phyloP scores from a whole-genome alignment of 1,284 basidiomycete genomes.

The Ceraceosorus bombacis region DNA sequence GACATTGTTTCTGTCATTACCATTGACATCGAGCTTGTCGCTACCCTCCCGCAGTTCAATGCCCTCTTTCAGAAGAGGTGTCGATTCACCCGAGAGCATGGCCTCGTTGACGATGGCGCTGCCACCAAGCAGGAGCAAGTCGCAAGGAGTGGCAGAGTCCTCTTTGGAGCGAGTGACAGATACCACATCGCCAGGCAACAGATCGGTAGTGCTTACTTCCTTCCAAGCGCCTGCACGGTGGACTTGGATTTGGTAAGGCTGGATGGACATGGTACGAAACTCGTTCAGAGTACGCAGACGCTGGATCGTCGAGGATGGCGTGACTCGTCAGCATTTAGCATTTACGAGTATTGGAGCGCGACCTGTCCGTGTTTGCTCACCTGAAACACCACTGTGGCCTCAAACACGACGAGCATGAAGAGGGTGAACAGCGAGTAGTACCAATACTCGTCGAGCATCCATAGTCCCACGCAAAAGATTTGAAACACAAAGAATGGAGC shows the following conservation, averaged over 20 bases:
- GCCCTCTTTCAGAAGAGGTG: slow-evolving; percentile 46
- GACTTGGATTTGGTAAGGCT: slow-evolving; percentile 43
- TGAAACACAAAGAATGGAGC: slow-evolving; percentile 49
- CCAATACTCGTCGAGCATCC: slow-evolving; percentile 49
- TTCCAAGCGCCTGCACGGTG: slow-evolving; percentile 39
- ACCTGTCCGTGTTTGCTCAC: neutral
- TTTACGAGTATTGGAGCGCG: too few relatives aligned
- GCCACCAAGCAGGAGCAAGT: slow-evolving; percentile 38
- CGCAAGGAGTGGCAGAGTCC: slow-evolving; percentile 44
- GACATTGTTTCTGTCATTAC: slow-evolving; percentile 44
- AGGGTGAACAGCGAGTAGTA: slow-evolving; percentile 47
- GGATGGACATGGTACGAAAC: slow-evolving; percentile 48
- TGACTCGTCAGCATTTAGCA: too few relatives aligned
- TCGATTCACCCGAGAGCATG: slow-evolving; percentile 48
- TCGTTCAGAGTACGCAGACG: slow-evolving; percentile 46
- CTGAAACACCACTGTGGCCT: slow-evolving; percentile 44
- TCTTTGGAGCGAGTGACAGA: slow-evolving; percentile 45
- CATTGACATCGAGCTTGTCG: slow-evolving; percentile 44
- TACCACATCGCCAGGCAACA: slow-evolving; percentile 46
- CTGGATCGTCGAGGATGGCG: slow-evolving; percentile 17
- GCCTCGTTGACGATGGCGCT: slow-evolving; percentile 47
- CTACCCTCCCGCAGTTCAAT: slow-evolving; percentile 40
- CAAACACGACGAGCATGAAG: slow-evolving; percentile 47
- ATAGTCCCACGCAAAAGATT: slow-evolving; percentile 47
- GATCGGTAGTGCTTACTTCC: slow-evolving; percentile 36